A percentile compares a stretch with the other conserved stretches of the same genome.
These are phyloP conservation scores for Penicillium odoratum DNA, from an alignment of 495 filamentous ascomycete species.

Conservation along the genomic window DNA sequence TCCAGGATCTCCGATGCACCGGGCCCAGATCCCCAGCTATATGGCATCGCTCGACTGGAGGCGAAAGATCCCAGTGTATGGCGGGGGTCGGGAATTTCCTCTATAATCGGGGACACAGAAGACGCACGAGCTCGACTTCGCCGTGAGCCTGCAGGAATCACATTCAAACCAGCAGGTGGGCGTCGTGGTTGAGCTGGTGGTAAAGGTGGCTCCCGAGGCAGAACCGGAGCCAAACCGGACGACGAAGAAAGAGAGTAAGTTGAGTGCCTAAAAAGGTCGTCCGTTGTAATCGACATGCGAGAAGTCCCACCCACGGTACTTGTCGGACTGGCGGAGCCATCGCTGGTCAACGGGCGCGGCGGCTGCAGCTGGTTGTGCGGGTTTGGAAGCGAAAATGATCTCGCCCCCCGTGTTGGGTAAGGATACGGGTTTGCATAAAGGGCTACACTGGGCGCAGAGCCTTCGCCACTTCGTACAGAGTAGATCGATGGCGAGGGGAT, in stretches of 20 bases:
- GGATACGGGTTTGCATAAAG: constrained; percentile 27
- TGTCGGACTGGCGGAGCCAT: constrained; percentile 39
- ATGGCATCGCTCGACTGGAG: constrained; percentile 78
- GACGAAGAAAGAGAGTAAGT: constrained; percentile 34
- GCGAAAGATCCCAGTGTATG: constrained; percentile 65
- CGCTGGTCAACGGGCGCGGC: constrained; percentile 23
- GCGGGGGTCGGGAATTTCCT: constrained; percentile 64
- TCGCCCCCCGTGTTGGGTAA: constrained; percentile 47
- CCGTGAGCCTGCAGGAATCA: constrained; percentile 21
- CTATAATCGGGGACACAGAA: constrained; percentile 84
- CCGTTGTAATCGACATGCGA: constrained; percentile 32
- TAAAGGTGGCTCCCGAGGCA: constrained; percentile 17
- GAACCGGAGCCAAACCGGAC: constrained; percentile 42
- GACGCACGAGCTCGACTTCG: constrained; percentile 53
- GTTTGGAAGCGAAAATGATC: constrained; percentile 52
- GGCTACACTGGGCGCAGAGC: constrained; percentile 47
- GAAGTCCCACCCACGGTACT: constrained; percentile 26
- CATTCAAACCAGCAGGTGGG: constrained; percentile 16
- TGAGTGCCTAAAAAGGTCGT: constrained; percentile 38
- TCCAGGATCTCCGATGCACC: constrained; percentile 49
- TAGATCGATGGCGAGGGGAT: constrained; percentile 42
- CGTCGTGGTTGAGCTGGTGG: constrained; percentile 9
- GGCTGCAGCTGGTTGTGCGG: constrained; percentile 20
- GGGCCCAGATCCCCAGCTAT: constrained; percentile 61
- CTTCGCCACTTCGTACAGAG: constrained; percentile 53